phyloP scores from a whole-genome alignment of 352 stramenopile species.

The Phytophthora vignae region DNA sequence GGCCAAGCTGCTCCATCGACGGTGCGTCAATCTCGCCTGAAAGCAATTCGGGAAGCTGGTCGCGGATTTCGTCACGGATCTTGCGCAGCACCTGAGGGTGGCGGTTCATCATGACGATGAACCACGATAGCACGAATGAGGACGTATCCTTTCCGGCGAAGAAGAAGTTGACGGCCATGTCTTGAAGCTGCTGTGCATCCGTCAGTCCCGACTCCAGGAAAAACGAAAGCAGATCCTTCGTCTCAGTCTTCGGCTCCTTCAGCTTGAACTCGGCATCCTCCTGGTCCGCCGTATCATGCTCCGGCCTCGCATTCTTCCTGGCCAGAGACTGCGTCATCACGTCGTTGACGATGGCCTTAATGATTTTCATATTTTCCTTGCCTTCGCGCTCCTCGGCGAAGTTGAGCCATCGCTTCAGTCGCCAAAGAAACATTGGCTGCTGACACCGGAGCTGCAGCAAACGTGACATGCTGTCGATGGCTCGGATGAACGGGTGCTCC shows the following conservation, averaged over 20 bases:
- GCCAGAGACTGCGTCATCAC: slow-evolving; percentile 47
- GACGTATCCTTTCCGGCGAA: slow-evolving; percentile 80
- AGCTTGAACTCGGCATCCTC: not conserved
- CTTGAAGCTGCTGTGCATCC: slow-evolving; percentile 51
- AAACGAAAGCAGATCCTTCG: slow-evolving; percentile 52
- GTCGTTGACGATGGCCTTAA: slow-evolving; percentile 43
- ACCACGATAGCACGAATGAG: slow-evolving; percentile 71
- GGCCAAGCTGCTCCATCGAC: slow-evolving; percentile 51
- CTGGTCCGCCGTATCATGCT: not conserved
- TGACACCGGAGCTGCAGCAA: slow-evolving; percentile 49
- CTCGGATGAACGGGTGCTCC: slow-evolving; percentile 52
- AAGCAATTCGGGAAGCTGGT: slow-evolving; percentile 40
- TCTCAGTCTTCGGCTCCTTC: slow-evolving; percentile 11
- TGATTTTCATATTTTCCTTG: slow-evolving; percentile 43
- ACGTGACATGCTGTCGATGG: slow-evolving; percentile 52
- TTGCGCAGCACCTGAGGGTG: slow-evolving; percentile 57
- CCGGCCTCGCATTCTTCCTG: slow-evolving; percentile 9
- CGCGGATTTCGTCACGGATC: slow-evolving; percentile 54
- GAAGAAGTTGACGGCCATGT: slow-evolving; percentile 86
- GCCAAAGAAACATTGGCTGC: slow-evolving; percentile 58
- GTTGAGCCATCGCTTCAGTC: slow-evolving; percentile 48
- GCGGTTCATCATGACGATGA: slow-evolving; percentile 81
- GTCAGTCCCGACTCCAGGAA: slow-evolving; percentile 44
- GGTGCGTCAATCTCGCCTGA: slow-evolving; percentile 33
- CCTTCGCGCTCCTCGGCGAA: slow-evolving; percentile 42